Evolutionary conservation across 805 yeast genomes (phyloP).

Genomic region (Nakazawaea siamensis): DNA sequence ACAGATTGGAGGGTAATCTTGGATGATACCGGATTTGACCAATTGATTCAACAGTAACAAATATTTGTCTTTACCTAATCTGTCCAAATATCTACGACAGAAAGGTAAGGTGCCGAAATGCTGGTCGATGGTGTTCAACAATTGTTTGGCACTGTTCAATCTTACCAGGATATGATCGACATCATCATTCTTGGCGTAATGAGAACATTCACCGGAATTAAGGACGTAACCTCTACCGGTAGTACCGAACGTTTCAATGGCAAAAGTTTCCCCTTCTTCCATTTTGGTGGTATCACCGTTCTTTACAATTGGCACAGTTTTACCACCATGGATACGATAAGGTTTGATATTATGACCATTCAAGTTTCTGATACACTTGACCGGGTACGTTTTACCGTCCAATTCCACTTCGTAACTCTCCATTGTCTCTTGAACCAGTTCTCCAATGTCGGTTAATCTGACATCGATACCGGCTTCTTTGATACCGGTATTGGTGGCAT

Average conservation of each 20-base stretch:
- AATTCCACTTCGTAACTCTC: conserved; percentile 91
- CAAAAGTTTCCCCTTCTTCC: conserved; percentile 98
- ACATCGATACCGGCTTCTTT: conserved; percentile 94
- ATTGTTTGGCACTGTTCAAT: conserved; percentile 57
- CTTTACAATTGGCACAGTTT: conserved; percentile 92
- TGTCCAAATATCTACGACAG: conserved; percentile 91
- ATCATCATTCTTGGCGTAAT: conserved; percentile 65
- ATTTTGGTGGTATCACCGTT: conserved; percentile 91
- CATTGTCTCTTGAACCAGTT: conserved; percentile 94
- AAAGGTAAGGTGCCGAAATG: conserved; percentile 93
- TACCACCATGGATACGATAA: conserved; percentile 86
- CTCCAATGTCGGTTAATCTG: conserved; percentile 90
- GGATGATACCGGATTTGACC: conserved; percentile 80
- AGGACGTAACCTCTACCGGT: conserved; percentile 92
- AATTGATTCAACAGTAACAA: conserved; percentile 77
- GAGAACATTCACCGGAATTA: conserved; percentile 88
- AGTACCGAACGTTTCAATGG: conserved; percentile 96
- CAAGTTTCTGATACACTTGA: conserved; percentile 84
- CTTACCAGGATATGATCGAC: conserved; percentile 44
- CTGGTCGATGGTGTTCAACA: conserved; percentile 62
- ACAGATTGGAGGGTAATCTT: conserved; percentile 88
- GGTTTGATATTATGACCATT: conserved; percentile 91
- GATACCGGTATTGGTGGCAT: conserved; percentile 91
- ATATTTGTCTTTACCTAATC: conserved; percentile 88
- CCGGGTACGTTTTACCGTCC: conserved; percentile 76